Evolutionary conservation across 2,329 filamentous ascomycete species (phyloP), one percentile per base, ranked within the genome.

Genomic region (Drechslerella coelobrocha): DNA sequence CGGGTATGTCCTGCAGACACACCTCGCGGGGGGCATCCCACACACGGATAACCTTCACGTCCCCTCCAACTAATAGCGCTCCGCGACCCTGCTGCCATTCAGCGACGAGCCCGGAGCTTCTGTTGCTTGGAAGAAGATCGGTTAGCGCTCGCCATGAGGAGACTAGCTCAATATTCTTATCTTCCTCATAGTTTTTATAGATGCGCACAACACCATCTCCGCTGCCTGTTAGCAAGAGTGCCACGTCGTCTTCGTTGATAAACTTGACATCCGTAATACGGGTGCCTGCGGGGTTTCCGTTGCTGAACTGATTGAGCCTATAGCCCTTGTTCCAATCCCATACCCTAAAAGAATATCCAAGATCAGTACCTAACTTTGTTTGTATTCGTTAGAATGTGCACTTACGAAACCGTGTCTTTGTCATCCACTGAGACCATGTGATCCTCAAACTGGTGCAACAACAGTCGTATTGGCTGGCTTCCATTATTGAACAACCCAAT

Each of bases 81-180:
- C 94, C 94, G 75, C 91, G 91, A n/a, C 95, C 92, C 80, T 99
- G 94, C 78, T 97, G 93, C 94, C 94, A 99, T 78, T 99, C 93
- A 78, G 97, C 95, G 24, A 97, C 93, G 80, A 99, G 89, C 21
- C 94, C 94, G 0, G 92, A 92, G 78, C 96, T 96, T 76, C 92
- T 89, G 76, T 93, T 96, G 78, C 91, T 96, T 2, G 92, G 91
- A 4, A 97, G 89, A 78, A 97, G 89, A 79, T 99, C 91, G 10
- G 91, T 96, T 68, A 99, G 81, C 2, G 94, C 94, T 50, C 94
- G 87, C 86, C 95, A 97, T 17, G 91, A 86, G 0, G 93, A 92
- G 2, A 95, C 92, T 27, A 99, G 85, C 79, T 96, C 90, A 26
- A 94, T 88, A 55, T 87, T 84, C 73, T 84, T 84, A 50, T 88